Conservation (phyloP, 192 early-diverging fungal species). For the Backusella luteola region DNA sequence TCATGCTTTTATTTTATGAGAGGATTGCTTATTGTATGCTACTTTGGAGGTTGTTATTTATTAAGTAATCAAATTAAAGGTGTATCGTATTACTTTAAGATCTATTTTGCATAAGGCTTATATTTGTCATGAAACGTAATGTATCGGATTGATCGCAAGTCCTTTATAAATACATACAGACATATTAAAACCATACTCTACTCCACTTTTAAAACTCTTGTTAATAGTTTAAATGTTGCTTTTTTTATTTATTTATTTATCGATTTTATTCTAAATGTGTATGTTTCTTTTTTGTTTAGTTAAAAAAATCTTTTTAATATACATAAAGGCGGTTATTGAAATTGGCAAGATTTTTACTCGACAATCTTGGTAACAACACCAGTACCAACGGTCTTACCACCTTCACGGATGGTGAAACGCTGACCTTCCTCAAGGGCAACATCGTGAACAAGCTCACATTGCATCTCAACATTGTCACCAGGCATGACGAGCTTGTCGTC, state of each 20-base stretch:
- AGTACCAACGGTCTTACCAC: slow-evolving; percentile 96
- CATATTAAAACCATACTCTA: background rate
- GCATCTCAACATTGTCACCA: slow-evolving; percentile 91
- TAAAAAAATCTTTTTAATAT: slow-evolving; percentile 1
- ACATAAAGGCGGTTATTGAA: background rate
- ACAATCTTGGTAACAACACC: slow-evolving; percentile 56
- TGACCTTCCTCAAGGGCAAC: slow-evolving; percentile 92
- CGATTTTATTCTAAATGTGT: slow-evolving; percentile 4
- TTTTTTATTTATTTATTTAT: too few relatives aligned
- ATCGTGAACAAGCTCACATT: slow-evolving; percentile 77
- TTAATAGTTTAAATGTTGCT: background rate
- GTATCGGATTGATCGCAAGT: too few relatives aligned
- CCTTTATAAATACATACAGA: background rate
- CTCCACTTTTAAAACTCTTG: slow-evolving; percentile 10
- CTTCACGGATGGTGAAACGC: slow-evolving; percentile 97
- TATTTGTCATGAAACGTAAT: background rate
- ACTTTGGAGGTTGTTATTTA: background rate
- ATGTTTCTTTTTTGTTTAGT: background rate
- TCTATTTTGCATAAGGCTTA: background rate
- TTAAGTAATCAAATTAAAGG: too few relatives aligned
- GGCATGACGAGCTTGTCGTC: slow-evolving; percentile 98
- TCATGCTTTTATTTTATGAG: too few relatives aligned
- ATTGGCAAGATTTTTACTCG: slow-evolving; percentile 21
- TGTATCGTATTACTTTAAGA: too few relatives aligned
- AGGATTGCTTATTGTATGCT: background rate